Conservation (phyloP, 2,329 filamentous ascomycete species). For the Trichophyton schoenleinii region DNA sequence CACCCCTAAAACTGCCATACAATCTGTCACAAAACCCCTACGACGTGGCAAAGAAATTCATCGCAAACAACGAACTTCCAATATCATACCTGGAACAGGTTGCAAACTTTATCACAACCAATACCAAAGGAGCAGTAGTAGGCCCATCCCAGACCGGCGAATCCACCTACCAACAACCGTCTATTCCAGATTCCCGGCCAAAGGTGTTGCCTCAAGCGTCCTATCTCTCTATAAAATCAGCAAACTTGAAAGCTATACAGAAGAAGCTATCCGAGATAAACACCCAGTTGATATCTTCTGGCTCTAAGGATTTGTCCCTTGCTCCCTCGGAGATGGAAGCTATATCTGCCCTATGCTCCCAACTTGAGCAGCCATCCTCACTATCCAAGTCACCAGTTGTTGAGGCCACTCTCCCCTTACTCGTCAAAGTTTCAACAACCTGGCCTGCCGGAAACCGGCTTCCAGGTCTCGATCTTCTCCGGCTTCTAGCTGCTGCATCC, state of each 20-base stretch:
- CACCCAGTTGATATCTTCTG: constrained; percentile 51
- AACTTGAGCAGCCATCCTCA: constrained; percentile 42
- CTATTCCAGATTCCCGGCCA: constrained; percentile 32
- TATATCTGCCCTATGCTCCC: constrained; percentile 48
- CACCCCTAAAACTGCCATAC: constrained; percentile 83
- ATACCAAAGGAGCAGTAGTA: constrained; percentile 77
- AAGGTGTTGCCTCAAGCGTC: constrained; percentile 64
- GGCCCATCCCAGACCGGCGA: constrained; percentile 67
- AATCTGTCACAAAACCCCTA: constrained; percentile 89
- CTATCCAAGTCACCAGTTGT: constrained; percentile 37
- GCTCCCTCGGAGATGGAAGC: constrained; percentile 57
- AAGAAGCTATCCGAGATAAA: constrained; percentile 70
- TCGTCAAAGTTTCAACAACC: constrained; percentile 58
- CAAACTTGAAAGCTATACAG: constrained; percentile 56
- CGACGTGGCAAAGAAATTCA: constrained; percentile 80
- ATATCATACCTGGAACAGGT: constrained; percentile 82
- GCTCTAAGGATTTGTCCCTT: constrained; percentile 60
- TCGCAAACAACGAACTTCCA: constrained; percentile 77
- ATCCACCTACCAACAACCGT: constrained; percentile 30
- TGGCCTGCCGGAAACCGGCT: constrained; percentile 77
- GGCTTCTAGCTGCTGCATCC: constrained; percentile 60
- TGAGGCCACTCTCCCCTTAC: constrained; percentile 46
- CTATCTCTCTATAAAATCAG: constrained; percentile 64
- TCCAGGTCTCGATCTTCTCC: constrained; percentile 73
- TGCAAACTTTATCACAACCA: constrained; percentile 80